Evolutionary conservation across 306 rosid genomes (phyloP).

Genomic region (Cyclanthera cordifolia): DNA sequence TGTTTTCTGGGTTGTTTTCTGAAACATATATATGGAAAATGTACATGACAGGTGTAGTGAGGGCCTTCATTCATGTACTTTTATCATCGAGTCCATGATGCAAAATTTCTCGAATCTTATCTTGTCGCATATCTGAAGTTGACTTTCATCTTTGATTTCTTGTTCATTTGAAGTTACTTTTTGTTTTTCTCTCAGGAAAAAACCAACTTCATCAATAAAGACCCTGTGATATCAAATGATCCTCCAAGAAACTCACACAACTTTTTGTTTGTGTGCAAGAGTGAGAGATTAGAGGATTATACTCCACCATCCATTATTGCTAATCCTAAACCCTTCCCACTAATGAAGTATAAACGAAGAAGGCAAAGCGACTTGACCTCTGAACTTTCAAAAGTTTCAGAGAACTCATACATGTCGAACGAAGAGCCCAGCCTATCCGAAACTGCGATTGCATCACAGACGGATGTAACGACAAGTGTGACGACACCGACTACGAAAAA

Average conservation of each 20-base stretch:
- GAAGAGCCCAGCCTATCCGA: slow-evolving; percentile 71
- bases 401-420: slow-evolving; percentile 38
- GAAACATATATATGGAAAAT: not conserved
- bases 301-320: slow-evolving; percentile 29
- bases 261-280: slow-evolving; percentile 51
- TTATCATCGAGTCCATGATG: slow-evolving; percentile 1
- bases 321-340: slow-evolving; percentile 45
- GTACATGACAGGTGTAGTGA: not conserved
- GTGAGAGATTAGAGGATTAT: slow-evolving; percentile 56
- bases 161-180: not conserved
- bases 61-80: not conserved
- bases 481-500: slow-evolving; percentile 36
- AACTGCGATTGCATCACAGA: slow-evolving; percentile 49
- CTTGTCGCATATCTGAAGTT: not conserved
- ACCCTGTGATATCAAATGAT: slow-evolving; percentile 39
- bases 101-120: not conserved
- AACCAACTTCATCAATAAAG: slow-evolving; percentile 34
- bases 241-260: slow-evolving; percentile 49
- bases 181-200: slow-evolving; percentile 29
- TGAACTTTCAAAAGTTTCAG: slow-evolving; percentile 44
- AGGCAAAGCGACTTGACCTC: slow-evolving; percentile 39
- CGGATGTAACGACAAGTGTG: slow-evolving; percentile 12
- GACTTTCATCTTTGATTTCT: not conserved
- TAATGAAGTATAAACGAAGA: slow-evolving; percentile 62
- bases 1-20: not conserved